A percentile compares a stretch with the other conserved stretches of the same genome.
Evolutionary conservation across 192 early-diverging fungal species (phyloP).

Genomic region (Dissophora globulifera): DNA sequence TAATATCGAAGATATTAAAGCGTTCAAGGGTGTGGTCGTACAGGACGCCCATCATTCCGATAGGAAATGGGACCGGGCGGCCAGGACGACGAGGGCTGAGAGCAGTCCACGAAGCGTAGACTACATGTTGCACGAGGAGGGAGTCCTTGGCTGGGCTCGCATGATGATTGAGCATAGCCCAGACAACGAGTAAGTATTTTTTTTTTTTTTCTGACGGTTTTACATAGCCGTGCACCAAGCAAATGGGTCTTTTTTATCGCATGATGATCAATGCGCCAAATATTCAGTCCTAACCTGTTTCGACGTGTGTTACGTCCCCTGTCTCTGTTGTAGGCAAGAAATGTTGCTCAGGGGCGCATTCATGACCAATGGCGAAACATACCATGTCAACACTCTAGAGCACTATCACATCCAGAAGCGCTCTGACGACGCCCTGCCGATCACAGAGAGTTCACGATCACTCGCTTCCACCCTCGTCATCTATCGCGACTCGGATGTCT

Average conservation of each 20-base stretch:
- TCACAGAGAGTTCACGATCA: slow-evolving; percentile 24
- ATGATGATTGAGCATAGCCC: slow-evolving; percentile 57
- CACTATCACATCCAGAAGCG: slow-evolving; percentile 66
- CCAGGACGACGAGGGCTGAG: slow-evolving; percentile 24
- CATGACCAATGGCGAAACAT: slow-evolving; percentile 60
- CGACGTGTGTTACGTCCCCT: neutral
- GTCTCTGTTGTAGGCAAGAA: slow-evolving; percentile 17
- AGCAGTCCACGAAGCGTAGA: slow-evolving; percentile 26
- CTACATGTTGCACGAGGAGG: slow-evolving; percentile 52
- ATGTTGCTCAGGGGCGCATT: slow-evolving; percentile 72
- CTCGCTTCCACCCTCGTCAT: slow-evolving; percentile 56
- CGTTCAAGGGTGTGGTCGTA: slow-evolving; percentile 66
- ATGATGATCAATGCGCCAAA: too few species aligned
- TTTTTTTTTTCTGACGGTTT: too few species aligned
- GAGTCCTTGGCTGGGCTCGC: slow-evolving; percentile 68
- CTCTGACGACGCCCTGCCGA: slow-evolving; percentile 60
- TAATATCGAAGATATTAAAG: slow-evolving; percentile 57
- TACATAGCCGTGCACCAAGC: neutral
- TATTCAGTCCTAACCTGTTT: too few species aligned
- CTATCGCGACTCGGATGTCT: slow-evolving; percentile 71
- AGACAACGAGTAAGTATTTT: slow-evolving; percentile 12
- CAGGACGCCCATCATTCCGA: slow-evolving; percentile 39
- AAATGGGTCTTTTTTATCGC: too few species aligned
- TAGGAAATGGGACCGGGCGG: slow-evolving; percentile 37
- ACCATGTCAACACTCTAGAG: slow-evolving; percentile 65